Percentiles rank a stretch among this genome's conserved stretches.
phyloP scores from a whole-genome alignment of 805 yeast species.

The Yarrowia hollandica region DNA sequence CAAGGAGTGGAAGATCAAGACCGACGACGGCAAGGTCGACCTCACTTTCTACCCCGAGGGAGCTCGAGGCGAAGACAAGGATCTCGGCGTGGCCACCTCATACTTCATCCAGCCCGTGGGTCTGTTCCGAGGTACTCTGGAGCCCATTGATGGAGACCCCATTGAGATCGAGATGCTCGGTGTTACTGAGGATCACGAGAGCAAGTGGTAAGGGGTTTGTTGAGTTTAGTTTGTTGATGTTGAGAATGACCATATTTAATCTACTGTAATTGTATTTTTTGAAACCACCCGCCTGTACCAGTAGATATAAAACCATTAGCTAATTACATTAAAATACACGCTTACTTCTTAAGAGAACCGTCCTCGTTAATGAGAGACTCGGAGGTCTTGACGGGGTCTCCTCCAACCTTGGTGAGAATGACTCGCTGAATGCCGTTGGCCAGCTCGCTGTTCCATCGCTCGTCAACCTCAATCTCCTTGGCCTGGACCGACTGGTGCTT shows the following conservation, averaged over 20 bases:
- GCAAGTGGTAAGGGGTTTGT: constrained; percentile 7
- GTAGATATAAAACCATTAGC: background rate
- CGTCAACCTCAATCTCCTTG: constrained; percentile 35
- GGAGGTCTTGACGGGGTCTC: constrained; percentile 65
- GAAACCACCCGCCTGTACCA: no score
- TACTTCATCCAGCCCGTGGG: constrained; percentile 18
- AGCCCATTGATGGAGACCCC: constrained; percentile 14
- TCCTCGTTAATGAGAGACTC: constrained; percentile 13
- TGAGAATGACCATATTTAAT: background rate
- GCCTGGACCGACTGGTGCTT: constrained; percentile 39
- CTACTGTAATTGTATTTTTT: constrained; percentile 3
- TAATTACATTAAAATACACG: background rate
- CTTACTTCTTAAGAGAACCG: constrained; percentile 4
- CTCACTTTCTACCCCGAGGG: constrained; percentile 20
- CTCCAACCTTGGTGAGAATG: constrained; percentile 82
- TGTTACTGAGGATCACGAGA: constrained; percentile 23
- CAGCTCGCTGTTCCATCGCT: constrained; percentile 53
- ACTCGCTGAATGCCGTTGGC: constrained; percentile 76
- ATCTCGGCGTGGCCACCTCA: background rate
- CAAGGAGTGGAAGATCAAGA: constrained; percentile 14
- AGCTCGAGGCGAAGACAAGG: constrained; percentile 7
- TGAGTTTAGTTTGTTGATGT: no score
- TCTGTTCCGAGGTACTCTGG: constrained; percentile 9
- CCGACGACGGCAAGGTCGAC: constrained; percentile 17
- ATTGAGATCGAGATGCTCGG: constrained; percentile 20